Conservation (phyloP, 257 asterid species). For the Jaltomata sinuosa region DNA sequence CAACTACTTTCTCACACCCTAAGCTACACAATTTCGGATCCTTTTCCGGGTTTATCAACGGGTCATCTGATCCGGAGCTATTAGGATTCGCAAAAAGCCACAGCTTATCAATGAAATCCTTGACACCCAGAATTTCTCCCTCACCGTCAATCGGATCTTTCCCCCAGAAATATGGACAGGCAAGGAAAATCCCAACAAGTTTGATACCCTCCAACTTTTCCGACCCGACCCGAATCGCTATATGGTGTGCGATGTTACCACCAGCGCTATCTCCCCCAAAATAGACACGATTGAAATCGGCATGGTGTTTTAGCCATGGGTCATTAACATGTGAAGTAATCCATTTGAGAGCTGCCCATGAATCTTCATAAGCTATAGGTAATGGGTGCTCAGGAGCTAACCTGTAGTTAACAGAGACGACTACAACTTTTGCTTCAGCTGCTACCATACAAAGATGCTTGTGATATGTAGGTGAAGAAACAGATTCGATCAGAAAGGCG, state of each 20-base stretch:
- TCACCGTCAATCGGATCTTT: slow-evolving; percentile 40
- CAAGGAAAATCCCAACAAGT: slow-evolving; percentile 38
- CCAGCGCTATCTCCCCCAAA: slow-evolving; percentile 73
- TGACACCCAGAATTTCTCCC: background rate
- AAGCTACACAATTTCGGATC: slow-evolving; percentile 26
- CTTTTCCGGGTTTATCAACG: slow-evolving; percentile 35
- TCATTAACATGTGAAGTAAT: slow-evolving; percentile 28
- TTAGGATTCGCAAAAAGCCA: slow-evolving; percentile 40
- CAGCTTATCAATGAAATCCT: slow-evolving; percentile 3
- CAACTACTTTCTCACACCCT: slow-evolving; percentile 29
- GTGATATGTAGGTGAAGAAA: slow-evolving; percentile 30
- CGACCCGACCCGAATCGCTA: slow-evolving; percentile 29
- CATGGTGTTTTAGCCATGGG: slow-evolving; percentile 37
- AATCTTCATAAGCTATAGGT: slow-evolving; percentile 48
- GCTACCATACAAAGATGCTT: slow-evolving; percentile 24
- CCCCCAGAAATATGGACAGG: slow-evolving; percentile 56
- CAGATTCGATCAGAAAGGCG: slow-evolving; percentile 31
- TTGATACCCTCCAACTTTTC: slow-evolving; percentile 15
- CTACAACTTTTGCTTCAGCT: slow-evolving; percentile 26
- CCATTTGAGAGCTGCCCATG: slow-evolving; percentile 53
- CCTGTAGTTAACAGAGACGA: slow-evolving; percentile 50
- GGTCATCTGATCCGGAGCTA: slow-evolving; percentile 44
- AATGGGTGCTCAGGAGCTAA: slow-evolving; percentile 60
- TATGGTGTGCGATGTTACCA: slow-evolving; percentile 36
- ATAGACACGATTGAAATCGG: slow-evolving; percentile 33